Conservation (phyloP, 179 eudicot genomes). For the Spinacia oleracea region DNA sequence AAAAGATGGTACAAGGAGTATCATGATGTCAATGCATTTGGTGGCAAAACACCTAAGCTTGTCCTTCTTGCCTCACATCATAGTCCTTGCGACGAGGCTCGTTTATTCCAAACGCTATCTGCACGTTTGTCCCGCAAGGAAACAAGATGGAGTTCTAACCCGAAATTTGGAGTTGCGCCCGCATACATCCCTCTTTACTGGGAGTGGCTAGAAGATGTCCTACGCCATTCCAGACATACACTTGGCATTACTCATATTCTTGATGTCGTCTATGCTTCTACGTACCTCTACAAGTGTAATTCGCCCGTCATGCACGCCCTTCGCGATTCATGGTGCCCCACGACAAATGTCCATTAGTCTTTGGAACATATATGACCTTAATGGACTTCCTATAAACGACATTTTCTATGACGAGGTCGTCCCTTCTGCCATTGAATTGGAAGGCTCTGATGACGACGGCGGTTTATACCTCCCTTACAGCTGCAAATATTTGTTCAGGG, state of each 20-base stretch:
- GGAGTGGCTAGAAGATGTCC: conserved; percentile 2
- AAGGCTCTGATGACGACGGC: no score
- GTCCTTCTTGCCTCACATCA: no score
- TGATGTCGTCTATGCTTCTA: background rate
- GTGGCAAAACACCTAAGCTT: no score
- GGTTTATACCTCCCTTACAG: no score
- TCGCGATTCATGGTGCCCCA: background rate
- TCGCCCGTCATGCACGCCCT: background rate
- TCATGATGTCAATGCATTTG: no score
- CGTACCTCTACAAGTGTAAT: background rate
- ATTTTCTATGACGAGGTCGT: background rate
- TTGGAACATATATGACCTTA: background rate
- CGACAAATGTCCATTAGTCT: background rate
- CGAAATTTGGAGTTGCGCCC: background rate
- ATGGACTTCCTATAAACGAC: background rate
- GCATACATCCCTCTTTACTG: background rate
- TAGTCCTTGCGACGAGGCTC: no score
- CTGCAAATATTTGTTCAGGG: no score
- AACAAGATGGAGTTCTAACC: background rate
- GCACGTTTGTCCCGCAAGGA: no score
- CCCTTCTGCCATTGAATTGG: background rate
- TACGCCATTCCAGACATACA: background rate
- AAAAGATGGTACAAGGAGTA: no score
- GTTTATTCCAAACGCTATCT: no score
- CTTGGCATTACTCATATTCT: background rate